These are phyloP conservation scores for Austropuccinia psidii DNA, from an alignment of 1,284 basidiomycete species.

Conservation along the genomic window DNA sequence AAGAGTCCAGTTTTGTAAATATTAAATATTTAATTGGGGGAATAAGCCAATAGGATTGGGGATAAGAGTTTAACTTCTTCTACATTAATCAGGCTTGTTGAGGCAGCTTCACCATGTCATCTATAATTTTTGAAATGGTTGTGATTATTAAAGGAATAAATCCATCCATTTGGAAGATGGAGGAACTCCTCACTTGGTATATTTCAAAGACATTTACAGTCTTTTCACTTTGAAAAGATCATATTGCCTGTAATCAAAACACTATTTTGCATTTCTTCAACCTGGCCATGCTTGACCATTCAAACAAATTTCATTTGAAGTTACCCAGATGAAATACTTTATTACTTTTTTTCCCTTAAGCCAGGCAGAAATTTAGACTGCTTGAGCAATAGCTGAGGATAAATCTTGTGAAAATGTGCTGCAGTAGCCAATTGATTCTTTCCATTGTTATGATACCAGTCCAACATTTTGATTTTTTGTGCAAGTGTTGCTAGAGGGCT, in stretches of 20 bases:
- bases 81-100: neutral
- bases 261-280: neutral
- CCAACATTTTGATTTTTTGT: slow-evolving; percentile 16
- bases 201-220: neutral
- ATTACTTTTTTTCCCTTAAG: neutral
- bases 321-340: neutral
- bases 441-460: slow-evolving; percentile 33
- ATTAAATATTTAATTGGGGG: slow-evolving; percentile 7
- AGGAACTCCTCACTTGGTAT: slow-evolving; percentile 2
- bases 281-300: neutral
- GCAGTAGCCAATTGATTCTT: slow-evolving; percentile 26
- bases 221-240: neutral
- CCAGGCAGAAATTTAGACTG: slow-evolving; percentile 33
- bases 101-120: neutral
- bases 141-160: slow-evolving; percentile 7
- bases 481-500: neutral
- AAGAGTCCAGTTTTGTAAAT: slow-evolving; percentile 15
- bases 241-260: neutral
- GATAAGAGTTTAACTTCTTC: neutral
- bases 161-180: neutral
- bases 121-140: neutral
- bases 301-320: neutral
- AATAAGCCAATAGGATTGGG: neutral
- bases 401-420: slow-evolving; percentile 23
- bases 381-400: slow-evolving; percentile 25